A percentile compares a stretch with the other conserved stretches of the same genome.
Conservation (phyloP, 345 rosid species). For the Syzygium grande region DNA sequence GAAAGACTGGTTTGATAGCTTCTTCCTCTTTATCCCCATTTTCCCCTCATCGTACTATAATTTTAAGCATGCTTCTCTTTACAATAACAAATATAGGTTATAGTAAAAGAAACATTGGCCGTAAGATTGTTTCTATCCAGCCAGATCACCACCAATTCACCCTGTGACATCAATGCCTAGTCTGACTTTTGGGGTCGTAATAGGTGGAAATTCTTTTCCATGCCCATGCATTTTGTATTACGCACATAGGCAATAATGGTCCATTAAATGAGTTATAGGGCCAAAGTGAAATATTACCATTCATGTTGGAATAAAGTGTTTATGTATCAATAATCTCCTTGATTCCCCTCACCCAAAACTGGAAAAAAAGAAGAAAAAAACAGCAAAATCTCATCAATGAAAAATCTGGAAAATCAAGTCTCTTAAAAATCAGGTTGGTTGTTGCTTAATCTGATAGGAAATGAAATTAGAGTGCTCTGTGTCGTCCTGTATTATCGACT, state of each 20-base stretch:
- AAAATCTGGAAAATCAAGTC: background rate
- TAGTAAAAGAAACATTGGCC: background rate
- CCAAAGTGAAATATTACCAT: background rate
- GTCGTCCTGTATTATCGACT: background rate
- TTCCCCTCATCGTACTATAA: background rate
- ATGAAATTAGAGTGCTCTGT: background rate
- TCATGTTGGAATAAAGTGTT: background rate
- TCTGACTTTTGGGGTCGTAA: background rate
- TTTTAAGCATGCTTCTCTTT: background rate
- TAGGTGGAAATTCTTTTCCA: background rate
- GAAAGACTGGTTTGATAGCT: background rate
- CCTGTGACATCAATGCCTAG: background rate
- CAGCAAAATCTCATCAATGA: background rate
- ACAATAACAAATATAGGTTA: background rate
- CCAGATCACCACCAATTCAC: background rate
- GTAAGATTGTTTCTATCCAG: background rate
- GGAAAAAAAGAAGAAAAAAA: background rate
- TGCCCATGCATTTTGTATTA: background rate
- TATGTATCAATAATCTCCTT: background rate
- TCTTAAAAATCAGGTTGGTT: background rate
- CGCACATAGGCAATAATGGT: background rate
- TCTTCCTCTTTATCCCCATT: background rate
- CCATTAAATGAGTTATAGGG: background rate
- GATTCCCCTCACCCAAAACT: background rate
- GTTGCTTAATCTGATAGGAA: background rate